phyloP scores from a whole-genome alignment of 805 yeast genomes.

The Yarrowia sp. region DNA sequence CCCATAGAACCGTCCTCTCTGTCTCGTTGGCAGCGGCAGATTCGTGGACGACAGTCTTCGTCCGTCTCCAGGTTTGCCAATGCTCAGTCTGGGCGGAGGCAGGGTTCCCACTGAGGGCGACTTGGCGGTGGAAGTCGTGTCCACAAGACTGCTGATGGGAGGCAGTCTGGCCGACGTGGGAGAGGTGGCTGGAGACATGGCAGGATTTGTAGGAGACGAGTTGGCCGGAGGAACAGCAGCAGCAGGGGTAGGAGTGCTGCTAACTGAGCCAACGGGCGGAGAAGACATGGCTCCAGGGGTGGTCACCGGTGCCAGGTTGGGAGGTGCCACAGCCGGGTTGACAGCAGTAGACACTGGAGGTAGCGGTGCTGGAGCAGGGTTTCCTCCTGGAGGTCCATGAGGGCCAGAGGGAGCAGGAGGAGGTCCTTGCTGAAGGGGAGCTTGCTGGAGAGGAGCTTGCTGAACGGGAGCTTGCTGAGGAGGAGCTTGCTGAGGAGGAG shows the following conservation, averaged over 20 bases:
- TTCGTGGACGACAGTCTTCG: constrained; percentile 9
- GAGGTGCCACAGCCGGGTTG: neutral
- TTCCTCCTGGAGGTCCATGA: neutral
- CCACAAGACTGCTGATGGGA: constrained; percentile 18
- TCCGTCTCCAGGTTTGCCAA: constrained; percentile 19
- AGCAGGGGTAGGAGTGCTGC: too few species aligned
- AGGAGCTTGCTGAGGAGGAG: neutral
- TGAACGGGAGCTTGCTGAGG: neutral
- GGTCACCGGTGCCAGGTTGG: neutral
- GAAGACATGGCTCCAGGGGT: too few species aligned
- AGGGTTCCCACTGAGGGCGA: neutral
- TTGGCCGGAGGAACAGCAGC: too few species aligned
- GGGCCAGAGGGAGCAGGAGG: neutral
- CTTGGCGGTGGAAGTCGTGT: neutral
- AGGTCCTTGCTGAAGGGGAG: too few species aligned
- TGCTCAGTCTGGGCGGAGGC: constrained; percentile 13
- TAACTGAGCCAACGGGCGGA: too few species aligned
- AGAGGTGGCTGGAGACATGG: neutral
- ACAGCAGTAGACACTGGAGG: too few species aligned
- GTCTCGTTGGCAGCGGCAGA: constrained; percentile 12
- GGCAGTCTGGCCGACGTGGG: constrained; percentile 11
- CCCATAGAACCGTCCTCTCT: constrained; percentile 3
- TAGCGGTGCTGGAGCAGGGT: too few species aligned
- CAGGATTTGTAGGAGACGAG: neutral
- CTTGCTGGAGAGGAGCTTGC: neutral